Conservation (phyloP, 441 rosid genomes). For the Adansonia grandidieri region DNA sequence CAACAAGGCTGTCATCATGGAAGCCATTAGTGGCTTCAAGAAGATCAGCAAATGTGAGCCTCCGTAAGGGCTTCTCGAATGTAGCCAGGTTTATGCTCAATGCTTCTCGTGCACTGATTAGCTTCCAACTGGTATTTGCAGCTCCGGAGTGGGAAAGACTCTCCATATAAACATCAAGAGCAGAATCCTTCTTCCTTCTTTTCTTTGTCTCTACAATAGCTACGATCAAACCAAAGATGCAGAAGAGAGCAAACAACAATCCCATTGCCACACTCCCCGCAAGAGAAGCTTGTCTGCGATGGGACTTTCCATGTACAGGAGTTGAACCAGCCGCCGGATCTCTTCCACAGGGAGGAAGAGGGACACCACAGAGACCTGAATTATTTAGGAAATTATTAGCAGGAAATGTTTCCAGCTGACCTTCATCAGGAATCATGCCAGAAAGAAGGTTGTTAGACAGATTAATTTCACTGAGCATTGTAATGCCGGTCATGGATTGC, state of each 20-base stretch:
- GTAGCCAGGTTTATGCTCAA: slow-evolving; percentile 83
- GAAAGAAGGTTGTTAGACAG: slow-evolving; percentile 70
- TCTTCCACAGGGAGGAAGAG: slow-evolving; percentile 56
- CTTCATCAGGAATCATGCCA: slow-evolving; percentile 78
- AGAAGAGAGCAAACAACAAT: slow-evolving; percentile 72
- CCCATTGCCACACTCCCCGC: slow-evolving; percentile 87
- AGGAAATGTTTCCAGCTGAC: slow-evolving; percentile 87
- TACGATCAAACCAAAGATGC: slow-evolving; percentile 67
- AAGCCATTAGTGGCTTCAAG: slow-evolving; percentile 90
- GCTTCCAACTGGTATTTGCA: slow-evolving; percentile 70
- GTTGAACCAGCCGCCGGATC: slow-evolving; percentile 27
- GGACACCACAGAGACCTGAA: slow-evolving; percentile 88
- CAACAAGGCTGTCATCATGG: slow-evolving; percentile 76
- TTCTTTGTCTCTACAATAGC: slow-evolving; percentile 67
- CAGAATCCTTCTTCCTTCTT: slow-evolving; percentile 67
- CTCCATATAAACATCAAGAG: slow-evolving; percentile 63
- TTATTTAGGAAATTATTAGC: slow-evolving; percentile 67
- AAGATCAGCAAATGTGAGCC: slow-evolving; percentile 89
- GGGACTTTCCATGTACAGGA: slow-evolving; percentile 58
- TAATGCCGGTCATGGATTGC: slow-evolving; percentile 56
- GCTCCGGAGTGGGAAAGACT: slow-evolving; percentile 69
- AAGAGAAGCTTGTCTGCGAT: slow-evolving; percentile 55
- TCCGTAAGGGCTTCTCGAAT: slow-evolving; percentile 79
- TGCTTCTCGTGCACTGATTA: slow-evolving; percentile 72
- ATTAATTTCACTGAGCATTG: slow-evolving; percentile 72